phyloP scores from a whole-genome alignment of 768 basidiomycete species.

The Crassisporium funariophilum region DNA sequence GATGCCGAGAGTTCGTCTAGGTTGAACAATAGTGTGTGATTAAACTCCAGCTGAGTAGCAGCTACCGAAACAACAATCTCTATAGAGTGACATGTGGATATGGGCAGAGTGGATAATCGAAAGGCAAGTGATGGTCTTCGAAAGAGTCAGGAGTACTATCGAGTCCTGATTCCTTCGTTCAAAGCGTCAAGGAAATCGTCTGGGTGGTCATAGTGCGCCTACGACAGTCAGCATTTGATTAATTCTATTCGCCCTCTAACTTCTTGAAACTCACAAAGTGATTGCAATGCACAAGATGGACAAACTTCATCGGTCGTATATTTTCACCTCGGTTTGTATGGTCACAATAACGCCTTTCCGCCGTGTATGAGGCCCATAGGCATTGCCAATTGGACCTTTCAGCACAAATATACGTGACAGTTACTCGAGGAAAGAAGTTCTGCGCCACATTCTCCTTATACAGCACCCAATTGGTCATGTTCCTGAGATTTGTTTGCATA shows the following conservation, averaged over 20 bases:
- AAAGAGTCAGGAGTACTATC: no score
- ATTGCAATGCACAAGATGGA: conserved; percentile 29
- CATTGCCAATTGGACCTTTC: conserved; percentile 24
- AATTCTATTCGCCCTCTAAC: not conserved
- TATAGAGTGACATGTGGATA: no score
- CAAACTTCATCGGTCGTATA: conserved; percentile 24
- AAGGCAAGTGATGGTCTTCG: no score
- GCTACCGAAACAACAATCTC: no score
- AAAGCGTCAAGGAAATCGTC: not conserved
- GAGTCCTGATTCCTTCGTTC: conserved; percentile 1
- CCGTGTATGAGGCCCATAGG: conserved; percentile 24
- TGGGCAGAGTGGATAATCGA: no score
- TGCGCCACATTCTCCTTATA: conserved; percentile 20
- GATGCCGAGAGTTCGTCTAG: no score
- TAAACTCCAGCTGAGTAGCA: no score
- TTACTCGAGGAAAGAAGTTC: conserved; percentile 22
- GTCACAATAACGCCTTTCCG: conserved; percentile 22
- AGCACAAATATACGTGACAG: conserved; percentile 23
- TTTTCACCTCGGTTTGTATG: conserved; percentile 15
- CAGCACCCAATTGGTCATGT: conserved; percentile 19
- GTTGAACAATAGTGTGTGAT: no score
- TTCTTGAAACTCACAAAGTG: conserved; percentile 33
- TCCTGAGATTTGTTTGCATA: conserved; percentile 23
- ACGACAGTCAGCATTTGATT: not conserved
- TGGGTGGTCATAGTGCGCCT: conserved; percentile 2